Evolutionary conservation across 2,329 filamentous ascomycete genomes (phyloP).

Genomic region (Trichophyton benhamiae): DNA sequence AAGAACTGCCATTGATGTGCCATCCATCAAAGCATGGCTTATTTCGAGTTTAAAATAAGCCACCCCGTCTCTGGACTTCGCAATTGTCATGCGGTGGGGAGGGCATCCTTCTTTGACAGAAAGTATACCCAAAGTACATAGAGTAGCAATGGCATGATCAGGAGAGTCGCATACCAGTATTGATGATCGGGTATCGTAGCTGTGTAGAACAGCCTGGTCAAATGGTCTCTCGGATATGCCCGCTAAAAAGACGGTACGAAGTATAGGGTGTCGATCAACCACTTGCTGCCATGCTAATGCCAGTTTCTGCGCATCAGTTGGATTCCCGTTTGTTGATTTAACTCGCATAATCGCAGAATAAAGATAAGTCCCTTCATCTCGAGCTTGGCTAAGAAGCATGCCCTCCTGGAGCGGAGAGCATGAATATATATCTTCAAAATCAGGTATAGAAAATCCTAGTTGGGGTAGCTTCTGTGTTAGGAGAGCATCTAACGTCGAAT

Average conservation of each 20-base stretch:
- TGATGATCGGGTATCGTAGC: conserved; percentile 21
- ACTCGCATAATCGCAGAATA: background rate
- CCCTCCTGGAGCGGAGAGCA: conserved; percentile 7
- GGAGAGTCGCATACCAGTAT: background rate
- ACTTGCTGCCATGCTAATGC: conserved; percentile 49
- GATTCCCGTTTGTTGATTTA: background rate
- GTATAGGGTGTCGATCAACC: conserved; percentile 55
- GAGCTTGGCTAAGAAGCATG: conserved; percentile 4
- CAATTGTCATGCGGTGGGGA: background rate
- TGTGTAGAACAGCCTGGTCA: conserved; percentile 56
- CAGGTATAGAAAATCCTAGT: background rate
- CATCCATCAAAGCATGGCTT: conserved; percentile 33
- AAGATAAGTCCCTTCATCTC: background rate
- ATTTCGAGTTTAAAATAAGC: conserved; percentile 23
- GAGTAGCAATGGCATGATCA: background rate
- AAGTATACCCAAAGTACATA: background rate
- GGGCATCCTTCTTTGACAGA: background rate
- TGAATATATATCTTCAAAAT: conserved; percentile 7
- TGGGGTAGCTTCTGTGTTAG: background rate
- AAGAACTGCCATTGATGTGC: conserved; percentile 29
- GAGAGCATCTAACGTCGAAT: background rate
- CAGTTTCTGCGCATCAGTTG: background rate
- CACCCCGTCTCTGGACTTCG: background rate
- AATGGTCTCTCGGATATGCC: conserved; percentile 51
- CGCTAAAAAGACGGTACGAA: conserved; percentile 64